Evolutionary conservation across 2,329 filamentous ascomycete species (phyloP).

Genomic region (Setomelanomma holmii): DNA sequence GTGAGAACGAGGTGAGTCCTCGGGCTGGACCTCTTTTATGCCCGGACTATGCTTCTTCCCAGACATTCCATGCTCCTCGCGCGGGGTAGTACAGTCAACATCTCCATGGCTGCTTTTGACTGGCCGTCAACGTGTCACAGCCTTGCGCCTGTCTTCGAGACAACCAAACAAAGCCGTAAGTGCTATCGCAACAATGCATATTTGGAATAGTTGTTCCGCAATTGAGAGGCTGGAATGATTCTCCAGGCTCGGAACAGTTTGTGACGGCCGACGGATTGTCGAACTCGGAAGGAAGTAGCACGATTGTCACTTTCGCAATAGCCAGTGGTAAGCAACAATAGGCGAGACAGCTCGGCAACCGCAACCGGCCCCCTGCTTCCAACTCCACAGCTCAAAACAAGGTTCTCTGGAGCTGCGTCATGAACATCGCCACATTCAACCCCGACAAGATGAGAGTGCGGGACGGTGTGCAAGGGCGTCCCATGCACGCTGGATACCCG

Average conservation of each 20-base stretch:
- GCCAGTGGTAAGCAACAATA: conserved; percentile 2
- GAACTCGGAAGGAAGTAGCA: too few relatives aligned
- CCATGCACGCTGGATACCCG: conserved; percentile 23
- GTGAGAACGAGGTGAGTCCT: neutral
- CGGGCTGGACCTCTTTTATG: neutral
- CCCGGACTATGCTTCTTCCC: neutral
- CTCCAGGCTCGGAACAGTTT: too few relatives aligned
- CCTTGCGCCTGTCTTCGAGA: too few relatives aligned
- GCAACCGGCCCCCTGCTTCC: conserved; percentile 10
- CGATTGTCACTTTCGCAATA: too few relatives aligned
- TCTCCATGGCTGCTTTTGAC: conserved; percentile 3
- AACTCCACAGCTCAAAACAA: conserved; percentile 26
- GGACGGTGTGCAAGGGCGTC: conserved; percentile 25
- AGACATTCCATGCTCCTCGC: neutral
- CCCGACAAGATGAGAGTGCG: conserved; percentile 20
- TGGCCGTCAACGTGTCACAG: conserved; percentile 2
- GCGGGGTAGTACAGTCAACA: conserved; percentile 14
- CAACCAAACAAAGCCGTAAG: too few relatives aligned
- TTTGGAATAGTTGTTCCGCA: too few relatives aligned
- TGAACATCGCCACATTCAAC: conserved; percentile 14
- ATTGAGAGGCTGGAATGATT: too few relatives aligned
- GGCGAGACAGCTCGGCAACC: conserved; percentile 14
- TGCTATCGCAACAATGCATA: too few relatives aligned
- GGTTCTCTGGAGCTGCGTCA: conserved; percentile 31
- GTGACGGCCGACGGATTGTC: too few relatives aligned